Evolutionary conservation across 495 filamentous ascomycete genomes (phyloP), one percentile per base, ranked within the genome.

Genomic region (Talaromyces trachyspermus): DNA sequence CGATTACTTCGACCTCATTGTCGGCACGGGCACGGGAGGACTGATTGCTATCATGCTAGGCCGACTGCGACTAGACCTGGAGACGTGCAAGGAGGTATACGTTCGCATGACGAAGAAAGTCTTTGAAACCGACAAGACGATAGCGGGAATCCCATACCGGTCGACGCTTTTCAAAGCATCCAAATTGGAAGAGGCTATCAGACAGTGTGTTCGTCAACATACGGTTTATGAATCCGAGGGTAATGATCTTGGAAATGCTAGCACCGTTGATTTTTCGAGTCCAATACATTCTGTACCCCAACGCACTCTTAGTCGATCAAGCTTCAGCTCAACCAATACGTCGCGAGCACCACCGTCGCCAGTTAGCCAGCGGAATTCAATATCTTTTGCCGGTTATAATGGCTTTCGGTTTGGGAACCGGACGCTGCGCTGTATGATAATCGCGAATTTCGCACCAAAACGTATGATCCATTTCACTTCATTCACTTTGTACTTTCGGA

Each of bases 1-100:
- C 80, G 94, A 98, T 51, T 88, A 97, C 63, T 98, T 98, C 69
- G 92, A 98, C 66, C 74, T 98, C 46, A 98, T 98, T 51, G 83
- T 82, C 48, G 92, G 92, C 26, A 95, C 89, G 32, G 91, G 91
- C 45, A 98, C 92, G 1, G 92, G 92, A 54, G 92, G 92, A 2
- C 68, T 98, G 46, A 95, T 98, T 51, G 94, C 92, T 15, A 76
- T 98, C 51, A 97, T 98, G 94, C 75, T 98, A 18, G 92, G 92
- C 8, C 79, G 92, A 32, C 68, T 98, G 55, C 84, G 92, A 37
- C 76, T 98, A 55, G 89, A 97, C 56, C 68, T 97, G 22, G 91
- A 96, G 61, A 92, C 88, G 2, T 96, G 91, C 76, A 96, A 95
- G 66, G 84, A 95, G 50, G 81, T 96, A 9, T 98, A 97, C 56